phyloP scores from a whole-genome alignment of 441 rosid genomes.

The Bocquillonia castaneifolia region DNA sequence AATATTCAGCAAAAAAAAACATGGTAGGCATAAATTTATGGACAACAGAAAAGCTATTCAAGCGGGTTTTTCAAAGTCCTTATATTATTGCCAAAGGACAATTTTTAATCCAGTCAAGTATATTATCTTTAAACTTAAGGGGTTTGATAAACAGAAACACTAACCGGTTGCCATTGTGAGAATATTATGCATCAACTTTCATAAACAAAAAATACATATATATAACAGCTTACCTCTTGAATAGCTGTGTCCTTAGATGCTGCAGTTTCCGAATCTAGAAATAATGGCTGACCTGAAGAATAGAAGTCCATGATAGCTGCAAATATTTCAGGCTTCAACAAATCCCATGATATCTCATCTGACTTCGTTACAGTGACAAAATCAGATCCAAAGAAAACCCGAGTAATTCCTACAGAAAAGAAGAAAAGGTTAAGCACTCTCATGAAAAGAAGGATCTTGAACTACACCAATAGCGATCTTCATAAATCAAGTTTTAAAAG shows the following conservation, averaged over 20 bases:
- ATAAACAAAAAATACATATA: background rate
- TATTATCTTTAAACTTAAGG: too few species aligned
- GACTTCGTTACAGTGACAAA: constrained; percentile 89
- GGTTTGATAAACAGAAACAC: too few species aligned
- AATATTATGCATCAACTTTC: background rate
- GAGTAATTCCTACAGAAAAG: constrained; percentile 47
- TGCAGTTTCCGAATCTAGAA: constrained; percentile 61
- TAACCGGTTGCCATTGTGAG: background rate
- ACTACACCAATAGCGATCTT: background rate
- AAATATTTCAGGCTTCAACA: constrained; percentile 82
- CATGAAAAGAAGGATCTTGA: background rate
- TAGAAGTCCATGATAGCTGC: constrained; percentile 93
- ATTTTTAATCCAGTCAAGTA: background rate
- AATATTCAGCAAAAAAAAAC: too few species aligned
- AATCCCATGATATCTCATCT: constrained; percentile 77
- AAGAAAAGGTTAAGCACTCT: constrained; percentile 10
- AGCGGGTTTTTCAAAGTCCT: background rate
- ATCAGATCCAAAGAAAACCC: constrained; percentile 91
- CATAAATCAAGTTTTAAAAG: background rate
- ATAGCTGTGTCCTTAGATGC: constrained; percentile 87
- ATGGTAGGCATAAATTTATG: too few species aligned
- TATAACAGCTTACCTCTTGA: constrained; percentile 46
- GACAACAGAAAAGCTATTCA: background rate
- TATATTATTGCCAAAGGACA: background rate
- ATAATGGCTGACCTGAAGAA: constrained; percentile 78